phyloP scores from a whole-genome alignment of 768 basidiomycete species.

The Amanita polypyramis region DNA sequence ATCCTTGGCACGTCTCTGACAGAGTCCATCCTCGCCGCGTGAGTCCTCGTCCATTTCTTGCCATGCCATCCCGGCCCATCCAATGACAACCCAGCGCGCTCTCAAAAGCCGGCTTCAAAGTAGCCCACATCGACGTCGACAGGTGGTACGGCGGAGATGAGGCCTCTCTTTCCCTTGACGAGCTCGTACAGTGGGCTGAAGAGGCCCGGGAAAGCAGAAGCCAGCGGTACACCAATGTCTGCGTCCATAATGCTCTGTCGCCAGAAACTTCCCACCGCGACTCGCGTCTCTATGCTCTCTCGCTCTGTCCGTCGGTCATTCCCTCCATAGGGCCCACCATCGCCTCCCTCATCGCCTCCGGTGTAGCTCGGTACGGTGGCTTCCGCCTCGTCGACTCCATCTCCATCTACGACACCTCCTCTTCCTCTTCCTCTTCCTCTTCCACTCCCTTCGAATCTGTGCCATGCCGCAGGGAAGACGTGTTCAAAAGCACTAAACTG shows the following conservation, averaged over 20 bases:
- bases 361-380: conserved; percentile 85
- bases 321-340: conserved; percentile 74
- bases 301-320: conserved; percentile 75
- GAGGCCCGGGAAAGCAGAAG: conserved; percentile 13
- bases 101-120: conserved; percentile 77
- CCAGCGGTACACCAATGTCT: conserved; percentile 28
- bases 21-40: conserved; percentile 87
- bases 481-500: conserved; percentile 79
- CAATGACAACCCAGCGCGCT: conserved; percentile 49
- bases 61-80: neutral
- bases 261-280: conserved; percentile 15
- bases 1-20: conserved; percentile 73
- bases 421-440: conserved; percentile 22
- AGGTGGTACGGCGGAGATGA: conserved; percentile 78
- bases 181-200: conserved; percentile 65
- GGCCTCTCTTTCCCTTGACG: conserved; percentile 74
- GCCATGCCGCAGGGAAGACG: conserved; percentile 84
- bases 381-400: conserved; percentile 75
- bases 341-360: conserved; percentile 65
- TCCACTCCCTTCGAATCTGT: conserved; percentile 47
- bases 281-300: conserved; percentile 74
- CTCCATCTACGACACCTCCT: conserved; percentile 38
- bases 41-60: conserved; percentile 21
- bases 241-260: conserved; percentile 27
- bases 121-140: conserved; percentile 82